These are phyloP conservation scores for Syzygium grande DNA, from an alignment of 345 rosid species.

Conservation along the genomic window DNA sequence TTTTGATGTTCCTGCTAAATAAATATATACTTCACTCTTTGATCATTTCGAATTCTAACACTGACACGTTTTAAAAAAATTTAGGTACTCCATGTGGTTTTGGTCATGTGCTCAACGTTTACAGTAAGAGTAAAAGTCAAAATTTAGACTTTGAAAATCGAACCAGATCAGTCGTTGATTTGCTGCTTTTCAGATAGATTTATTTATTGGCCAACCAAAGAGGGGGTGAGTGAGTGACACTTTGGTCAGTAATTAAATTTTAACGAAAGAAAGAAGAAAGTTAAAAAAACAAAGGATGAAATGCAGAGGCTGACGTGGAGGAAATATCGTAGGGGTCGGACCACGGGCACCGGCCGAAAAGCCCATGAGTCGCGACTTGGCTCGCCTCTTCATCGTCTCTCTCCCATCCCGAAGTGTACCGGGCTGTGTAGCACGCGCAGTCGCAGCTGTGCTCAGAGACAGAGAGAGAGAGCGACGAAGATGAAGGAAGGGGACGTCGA, in stretches of 20 bases:
- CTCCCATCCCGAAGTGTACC: neutral
- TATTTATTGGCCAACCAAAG: neutral
- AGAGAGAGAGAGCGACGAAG: neutral
- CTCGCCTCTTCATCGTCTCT: neutral
- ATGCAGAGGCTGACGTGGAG: neutral
- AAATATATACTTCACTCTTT: neutral
- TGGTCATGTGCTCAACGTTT: neutral
- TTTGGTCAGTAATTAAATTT: neutral
- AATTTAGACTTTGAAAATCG: neutral
- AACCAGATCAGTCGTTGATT: too few relatives aligned
- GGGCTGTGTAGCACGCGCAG: neutral
- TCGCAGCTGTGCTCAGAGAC: neutral
- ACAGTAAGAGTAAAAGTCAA: neutral
- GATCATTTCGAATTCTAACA: neutral
- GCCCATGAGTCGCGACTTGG: neutral
- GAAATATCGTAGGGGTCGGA: neutral
- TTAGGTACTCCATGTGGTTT: neutral
- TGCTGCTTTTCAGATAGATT: too few relatives aligned
- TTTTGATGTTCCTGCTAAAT: too few relatives aligned
- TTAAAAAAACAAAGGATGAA: neutral
- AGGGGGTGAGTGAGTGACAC: neutral
- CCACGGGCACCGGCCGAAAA: neutral
- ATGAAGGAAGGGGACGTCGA: conserved; percentile 84
- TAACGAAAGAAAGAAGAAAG: neutral
- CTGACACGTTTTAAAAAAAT: neutral